Base-by-base conservation (phyloP, 2,329 filamentous ascomycete species). In the Metarhizium humberi region DNA sequence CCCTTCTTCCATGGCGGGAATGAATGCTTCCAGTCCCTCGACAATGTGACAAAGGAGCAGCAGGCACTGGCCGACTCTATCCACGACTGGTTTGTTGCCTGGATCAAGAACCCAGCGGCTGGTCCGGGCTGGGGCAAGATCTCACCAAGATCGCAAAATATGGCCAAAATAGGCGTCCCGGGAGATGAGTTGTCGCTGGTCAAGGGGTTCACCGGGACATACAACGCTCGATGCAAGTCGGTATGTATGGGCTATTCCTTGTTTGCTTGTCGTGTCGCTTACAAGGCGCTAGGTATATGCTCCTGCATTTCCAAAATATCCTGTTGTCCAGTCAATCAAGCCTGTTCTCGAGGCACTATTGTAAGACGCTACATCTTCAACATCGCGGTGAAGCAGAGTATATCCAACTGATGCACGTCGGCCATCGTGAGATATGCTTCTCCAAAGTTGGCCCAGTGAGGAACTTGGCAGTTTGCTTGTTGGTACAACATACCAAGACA, bases 1-100 rank as follows among this genome's bases (percentile, higher is more conserved):
- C 70, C 73, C n/a, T 75, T 74, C 63, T 75, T 75, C 63, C 67
- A 74, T 42, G 73, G 73, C 16, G 73, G 73, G 6, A 75, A 75
- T 36, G 72, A 74, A 57, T 73, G 69, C 57, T 75, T 75, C 54
- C 60, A 62, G 13, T 57, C 60, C 0, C 59, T 70, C 0, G 46
- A 55, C 1, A 61, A 59, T 6, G 71, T 75, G 13, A 75, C 72
- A 2, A 59, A 61, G 0, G 69, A 62, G 0, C 63, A 74, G 52
- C 73, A 75, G 53, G 69, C 66, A 1, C 62, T 75, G 13, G 73
- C 73, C 3, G 71, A 75, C 55, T 72, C 64, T 11, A 70, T 71
- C 34, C 69, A 75, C 51, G 63, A 66, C 51, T 75, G 72, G 72
- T 72, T 75, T 30, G 71, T 75, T 2, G 59, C 62, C 3, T 75